Evolutionary conservation across 1,139 yeast species (phyloP), one percentile per base, ranked within the genome.

Genomic region (Yamadazyma dushanensis): DNA sequence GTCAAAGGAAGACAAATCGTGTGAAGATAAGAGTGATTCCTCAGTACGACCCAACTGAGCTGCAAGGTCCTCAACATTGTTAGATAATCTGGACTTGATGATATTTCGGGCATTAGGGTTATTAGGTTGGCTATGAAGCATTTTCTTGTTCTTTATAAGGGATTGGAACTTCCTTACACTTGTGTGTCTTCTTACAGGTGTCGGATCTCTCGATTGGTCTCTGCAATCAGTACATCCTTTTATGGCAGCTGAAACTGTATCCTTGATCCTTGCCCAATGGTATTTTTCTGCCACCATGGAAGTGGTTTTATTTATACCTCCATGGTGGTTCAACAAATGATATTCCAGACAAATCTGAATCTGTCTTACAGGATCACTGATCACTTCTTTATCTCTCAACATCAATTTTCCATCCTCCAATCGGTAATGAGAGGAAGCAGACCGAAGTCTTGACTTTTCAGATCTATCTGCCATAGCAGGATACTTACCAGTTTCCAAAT

Each of bases 241-340:
- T 34, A 90, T 81, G 1, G 88, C 94, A 26, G 80, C 78, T 0
- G 85, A 82, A 0, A 87, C 96, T 0, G 96, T 88, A 44, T 80
- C 89, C 59, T 92, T 90, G 44, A 92, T 85, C 34, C 95, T 76
- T 1, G 89, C 77, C 97, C 97, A 92, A 56, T 88, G 95, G 51
- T 83, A 92, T 47, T 77, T 76, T 45, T 85, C 94, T 1, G 94
- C 76, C 15, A 92, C 78, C 24, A 74, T 65, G 0, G 92, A 68
- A 0, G 97, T 89, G 1, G 95, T 83, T 51, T 83, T 85, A 59
- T 92, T 92, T 42, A 92, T 88, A n/a, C 97, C 97, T 5, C 83
- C 84, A 54, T 89, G 97, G 54, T 89, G 97, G 37, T 75, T 75
- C 13, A 76, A 64, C 45, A 73, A 54, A 56, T 90, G 97, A 11